These are phyloP conservation scores for Xylariaceae sp. DNA, from an alignment of 2,329 filamentous ascomycete species.

Conservation along the genomic window DNA sequence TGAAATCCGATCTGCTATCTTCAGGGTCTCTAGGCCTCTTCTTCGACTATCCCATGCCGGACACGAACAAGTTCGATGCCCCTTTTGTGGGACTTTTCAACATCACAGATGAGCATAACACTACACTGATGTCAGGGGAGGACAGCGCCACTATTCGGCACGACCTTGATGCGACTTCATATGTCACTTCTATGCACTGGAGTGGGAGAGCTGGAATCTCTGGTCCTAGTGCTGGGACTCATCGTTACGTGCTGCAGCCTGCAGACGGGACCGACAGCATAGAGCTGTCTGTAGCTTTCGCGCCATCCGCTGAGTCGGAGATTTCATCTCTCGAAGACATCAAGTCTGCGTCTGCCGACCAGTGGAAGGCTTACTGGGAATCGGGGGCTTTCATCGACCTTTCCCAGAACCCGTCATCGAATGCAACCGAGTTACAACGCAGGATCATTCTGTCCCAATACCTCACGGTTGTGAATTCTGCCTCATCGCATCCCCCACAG, in stretches of 20 bases:
- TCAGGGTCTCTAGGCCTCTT: conserved; percentile 35
- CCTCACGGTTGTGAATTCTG: conserved; percentile 43
- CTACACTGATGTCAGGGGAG: conserved; percentile 22
- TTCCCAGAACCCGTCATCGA: conserved; percentile 28
- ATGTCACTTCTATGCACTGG: conserved; percentile 34
- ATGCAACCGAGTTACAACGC: conserved; percentile 43
- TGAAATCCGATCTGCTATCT: conserved; percentile 34
- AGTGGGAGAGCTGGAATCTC: conserved; percentile 25
- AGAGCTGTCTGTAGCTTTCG: conserved; percentile 26
- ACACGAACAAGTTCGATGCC: conserved; percentile 44
- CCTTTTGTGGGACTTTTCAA: conserved; percentile 47
- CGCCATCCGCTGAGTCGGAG: conserved; percentile 14
- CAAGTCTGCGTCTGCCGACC: conserved; percentile 25
- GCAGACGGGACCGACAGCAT: conserved; percentile 17
- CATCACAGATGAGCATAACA: conserved; percentile 36
- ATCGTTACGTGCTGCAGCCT: conserved; percentile 34
- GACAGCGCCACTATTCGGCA: conserved; percentile 33
- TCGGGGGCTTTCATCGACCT: conserved; percentile 45
- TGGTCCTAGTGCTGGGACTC: conserved; percentile 27
- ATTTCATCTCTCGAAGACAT: conserved; percentile 21
- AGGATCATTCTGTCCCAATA: conserved; percentile 47
- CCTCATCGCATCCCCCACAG: conserved; percentile 40
- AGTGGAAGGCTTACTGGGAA: conserved; percentile 45
- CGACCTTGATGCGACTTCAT: conserved; percentile 34
- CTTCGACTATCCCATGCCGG: conserved; percentile 45